A percentile compares a stretch with the other conserved stretches of the same genome.
Evolutionary conservation across 768 basidiomycete genomes (phyloP).

Genomic region (Tylopilus balloui): DNA sequence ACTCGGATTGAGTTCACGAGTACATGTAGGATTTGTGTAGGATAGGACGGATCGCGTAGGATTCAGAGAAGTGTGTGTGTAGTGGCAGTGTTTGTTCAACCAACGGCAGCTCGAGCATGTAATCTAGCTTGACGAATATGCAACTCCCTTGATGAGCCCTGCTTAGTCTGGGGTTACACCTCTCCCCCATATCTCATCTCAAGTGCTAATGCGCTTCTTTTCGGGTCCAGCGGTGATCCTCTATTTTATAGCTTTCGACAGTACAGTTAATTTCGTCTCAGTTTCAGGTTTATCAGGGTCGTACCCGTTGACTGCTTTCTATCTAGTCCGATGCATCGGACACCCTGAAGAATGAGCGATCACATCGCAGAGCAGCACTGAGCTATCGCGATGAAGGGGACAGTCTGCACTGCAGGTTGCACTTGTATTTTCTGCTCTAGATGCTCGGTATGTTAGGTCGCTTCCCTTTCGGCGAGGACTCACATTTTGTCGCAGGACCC

Average conservation of each 20-base stretch:
- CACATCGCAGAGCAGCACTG: constrained; percentile 8
- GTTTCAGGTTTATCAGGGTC: neutral
- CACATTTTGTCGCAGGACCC: constrained; percentile 12
- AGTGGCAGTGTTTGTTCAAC: neutral
- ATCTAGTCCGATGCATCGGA: constrained; percentile 1
- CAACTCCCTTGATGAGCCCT: no score
- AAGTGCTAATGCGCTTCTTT: no score
- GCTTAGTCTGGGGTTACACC: no score
- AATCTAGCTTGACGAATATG: no score
- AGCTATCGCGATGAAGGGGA: constrained; percentile 11
- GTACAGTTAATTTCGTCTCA: neutral
- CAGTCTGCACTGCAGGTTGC: constrained; percentile 6
- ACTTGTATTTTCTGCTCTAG: constrained; percentile 9
- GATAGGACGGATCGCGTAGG: no score
- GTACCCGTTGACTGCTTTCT: neutral
- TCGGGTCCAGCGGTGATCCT: neutral
- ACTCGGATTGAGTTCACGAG: constrained; percentile 18
- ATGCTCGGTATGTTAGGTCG: neutral
- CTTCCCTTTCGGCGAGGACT: neutral
- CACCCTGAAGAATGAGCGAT: neutral
- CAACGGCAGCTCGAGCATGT: no score
- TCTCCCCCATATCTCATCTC: no score
- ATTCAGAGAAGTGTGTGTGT: neutral
- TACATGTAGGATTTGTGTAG: no score
- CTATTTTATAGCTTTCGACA: neutral